Evolutionary conservation across 1,139 yeast genomes (phyloP).

Genomic region (Zygoascus sp.): DNA sequence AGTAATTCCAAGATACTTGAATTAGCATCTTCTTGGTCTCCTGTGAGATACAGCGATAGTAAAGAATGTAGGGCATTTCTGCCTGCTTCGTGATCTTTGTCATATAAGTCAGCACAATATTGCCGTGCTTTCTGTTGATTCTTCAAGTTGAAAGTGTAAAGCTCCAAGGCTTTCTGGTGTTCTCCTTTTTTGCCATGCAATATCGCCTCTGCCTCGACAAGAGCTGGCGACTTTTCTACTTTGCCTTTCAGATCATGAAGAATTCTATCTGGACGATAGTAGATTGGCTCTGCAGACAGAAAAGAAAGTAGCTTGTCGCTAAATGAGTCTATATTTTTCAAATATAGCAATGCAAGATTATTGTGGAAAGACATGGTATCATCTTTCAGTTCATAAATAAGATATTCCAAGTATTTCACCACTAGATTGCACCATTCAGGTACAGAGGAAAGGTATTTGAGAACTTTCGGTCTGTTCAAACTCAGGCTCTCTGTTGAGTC

Average conservation of each 20-base stretch:
- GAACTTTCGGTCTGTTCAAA: conserved; percentile 51
- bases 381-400: conserved; percentile 44
- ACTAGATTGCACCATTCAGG: conserved; percentile 37
- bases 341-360: conserved; percentile 53
- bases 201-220: conserved; percentile 45
- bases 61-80: conserved; percentile 33
- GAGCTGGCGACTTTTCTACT: not conserved
- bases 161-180: conserved; percentile 61
- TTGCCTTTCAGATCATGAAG: conserved; percentile 29
- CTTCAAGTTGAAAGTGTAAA: conserved; percentile 54
- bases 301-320: conserved; percentile 30
- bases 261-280: conserved; percentile 36
- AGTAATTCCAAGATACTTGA: conserved; percentile 41
- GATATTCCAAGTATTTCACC: conserved; percentile 57
- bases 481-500: conserved; percentile 60
- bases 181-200: conserved; percentile 58
- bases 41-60: conserved; percentile 33
- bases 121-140: conserved; percentile 56
- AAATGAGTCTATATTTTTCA: conserved; percentile 35
- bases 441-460: conserved; percentile 40
- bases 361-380: conserved; percentile 48
- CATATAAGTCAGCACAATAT: conserved; percentile 52
- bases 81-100: conserved; percentile 42
- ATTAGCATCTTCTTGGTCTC: conserved; percentile 32
- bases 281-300: conserved; percentile 20